Base-by-base conservation (phyloP, 306 rosid species). In the Vicia sativa region DNA sequence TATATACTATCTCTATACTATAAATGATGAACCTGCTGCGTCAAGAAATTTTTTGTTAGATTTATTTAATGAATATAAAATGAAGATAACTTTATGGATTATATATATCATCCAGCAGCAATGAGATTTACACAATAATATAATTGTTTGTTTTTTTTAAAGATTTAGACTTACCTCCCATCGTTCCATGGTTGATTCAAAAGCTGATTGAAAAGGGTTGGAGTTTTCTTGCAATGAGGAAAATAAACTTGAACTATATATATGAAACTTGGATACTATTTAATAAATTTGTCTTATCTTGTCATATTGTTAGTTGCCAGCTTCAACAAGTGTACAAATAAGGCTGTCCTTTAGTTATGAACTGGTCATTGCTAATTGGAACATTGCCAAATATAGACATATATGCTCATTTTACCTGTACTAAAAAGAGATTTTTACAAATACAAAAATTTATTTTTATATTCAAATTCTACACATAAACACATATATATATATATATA, bases 21-120 rank as follows among this genome's bases (percentile, higher is more conserved):
- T 49, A 26, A 26, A 44, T 13, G 14, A 2, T 16, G 23, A 77
- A 41, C 42, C 63, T 45, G 57, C 63, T 73, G 70, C 76, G 73
- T 49, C 45, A 18, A 64, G 41, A 70, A 6, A 62, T 0, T 4
- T 55, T 64, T 35, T 18, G 74, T 65, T 42, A 70, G 74, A 58
- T 44, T 12, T 57, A 9, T 50, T 25, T 12, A 39, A 4, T 39
- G 10, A 10, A 42, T 6, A 12, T 6, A 60, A 25, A 50, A 11
- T 56, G 6, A 41, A 38, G 1, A 56, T 35, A 7, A 6, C 57
- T 19, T 44, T 44, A 44, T n/a, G 1, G 9, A 34, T 34, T 28
- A 28, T 28, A 28, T 4, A 28, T 7, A 34, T 7, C 38, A 34
- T 34, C 38, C 38, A 34, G 9, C 38, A 34, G 38, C 38, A 5